Evolutionary conservation across 352 stramenopile genomes (phyloP).

Genomic region (Phytophthora tubulina): DNA sequence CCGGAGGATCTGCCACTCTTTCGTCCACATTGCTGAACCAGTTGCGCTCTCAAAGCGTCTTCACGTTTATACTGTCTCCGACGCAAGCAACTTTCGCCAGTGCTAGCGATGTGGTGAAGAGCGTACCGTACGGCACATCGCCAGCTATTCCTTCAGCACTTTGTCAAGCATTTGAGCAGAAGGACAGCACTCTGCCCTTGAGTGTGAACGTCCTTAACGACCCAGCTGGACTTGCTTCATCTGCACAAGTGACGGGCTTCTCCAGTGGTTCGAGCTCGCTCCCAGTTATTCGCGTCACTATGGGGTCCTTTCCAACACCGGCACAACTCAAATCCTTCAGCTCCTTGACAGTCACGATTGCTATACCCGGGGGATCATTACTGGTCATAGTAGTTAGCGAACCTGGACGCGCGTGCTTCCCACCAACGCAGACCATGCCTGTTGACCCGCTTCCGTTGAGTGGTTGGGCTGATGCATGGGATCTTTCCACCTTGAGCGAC

Average conservation of each 20-base stretch:
- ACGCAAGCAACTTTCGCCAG: constrained; percentile 15
- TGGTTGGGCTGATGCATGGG: constrained; percentile 65
- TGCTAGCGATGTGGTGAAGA: constrained; percentile 31
- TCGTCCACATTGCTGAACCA: constrained; percentile 21
- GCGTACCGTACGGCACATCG: constrained; percentile 27
- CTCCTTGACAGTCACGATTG: constrained; percentile 31
- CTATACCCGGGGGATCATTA: constrained; percentile 39
- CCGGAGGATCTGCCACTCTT: constrained; percentile 15
- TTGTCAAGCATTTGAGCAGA: constrained; percentile 39
- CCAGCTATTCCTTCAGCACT: constrained; percentile 38
- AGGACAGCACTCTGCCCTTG: constrained; percentile 36
- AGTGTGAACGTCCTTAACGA: constrained; percentile 40
- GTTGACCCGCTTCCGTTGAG: constrained; percentile 47
- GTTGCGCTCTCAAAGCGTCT: constrained; percentile 37
- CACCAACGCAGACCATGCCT: constrained; percentile 11
- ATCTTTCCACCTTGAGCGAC: constrained; percentile 43
- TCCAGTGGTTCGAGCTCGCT: constrained; percentile 37
- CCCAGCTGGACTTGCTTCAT: constrained; percentile 27
- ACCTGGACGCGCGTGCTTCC: constrained; percentile 50
- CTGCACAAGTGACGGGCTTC: constrained; percentile 34
- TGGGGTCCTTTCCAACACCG: constrained; percentile 32
- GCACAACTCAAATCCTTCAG: constrained; percentile 10
- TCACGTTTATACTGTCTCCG: constrained; percentile 44
- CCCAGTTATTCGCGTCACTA: constrained; percentile 40
- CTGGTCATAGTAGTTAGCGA: constrained; percentile 42